Evolutionary conservation across 2,329 filamentous ascomycete species (phyloP), one percentile per base, ranked within the genome.

Genomic region (Epichloe gansuensis): DNA sequence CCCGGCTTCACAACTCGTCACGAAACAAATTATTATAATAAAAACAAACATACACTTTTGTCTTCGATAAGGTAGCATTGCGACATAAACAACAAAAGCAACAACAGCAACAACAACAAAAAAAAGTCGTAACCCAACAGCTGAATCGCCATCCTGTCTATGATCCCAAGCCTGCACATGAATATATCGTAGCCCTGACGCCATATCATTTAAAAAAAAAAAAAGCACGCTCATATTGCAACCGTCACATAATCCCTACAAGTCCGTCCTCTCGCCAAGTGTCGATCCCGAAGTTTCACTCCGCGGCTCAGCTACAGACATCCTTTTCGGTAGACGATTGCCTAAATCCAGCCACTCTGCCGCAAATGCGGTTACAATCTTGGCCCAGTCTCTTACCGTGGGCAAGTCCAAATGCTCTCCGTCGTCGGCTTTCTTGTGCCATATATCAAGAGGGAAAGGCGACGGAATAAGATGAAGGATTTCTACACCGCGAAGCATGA

Each of bases 341-440:
- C 69, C 69, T 55, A 97, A 68, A 58, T 95, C 90, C 79, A 97
- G 80, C 89, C 90, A 97, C 68, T 97, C 91, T 0, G 87, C 84
- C 36, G 82, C 78, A 70, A 97, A 98, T 0, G 82, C 90, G 1
- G 86, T 84, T 6, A 91, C 74, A 47, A 98, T 83, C 64, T 79
- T 82, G 17, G 85, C 81, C 93, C 93, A 98, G 66, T 98, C 93
- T 60, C 86, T 78, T 38, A 90, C 80, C 0, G 87, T 91, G 8
- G 80, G 74, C 58, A 84, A 71, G 66, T 98, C 89, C 52, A 98
- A 70, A 68, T 97, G 86, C 58, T 84, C 82, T 2, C 81, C 91
- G 60, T 95, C 84, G 63, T 98, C 93, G 0, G 82, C 71, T 61
- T 89, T 81, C 1, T 75, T 84, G 69, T 98, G 93, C 93, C 93